These are phyloP conservation scores for Zychaea mexicana DNA, from an alignment of 371 early-diverging fungal species.

Conservation along the genomic window DNA sequence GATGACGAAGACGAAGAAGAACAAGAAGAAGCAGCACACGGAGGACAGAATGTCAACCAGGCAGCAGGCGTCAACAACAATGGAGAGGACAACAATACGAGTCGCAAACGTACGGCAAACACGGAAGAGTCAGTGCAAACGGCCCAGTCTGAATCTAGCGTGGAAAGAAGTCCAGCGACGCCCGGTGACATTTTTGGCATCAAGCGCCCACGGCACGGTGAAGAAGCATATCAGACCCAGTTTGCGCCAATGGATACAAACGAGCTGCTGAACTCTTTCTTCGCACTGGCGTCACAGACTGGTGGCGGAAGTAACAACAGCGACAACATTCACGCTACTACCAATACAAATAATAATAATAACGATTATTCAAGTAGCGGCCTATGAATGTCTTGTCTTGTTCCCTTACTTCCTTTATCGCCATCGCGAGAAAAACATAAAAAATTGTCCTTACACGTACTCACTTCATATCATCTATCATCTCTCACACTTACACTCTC, in stretches of 20 bases:
- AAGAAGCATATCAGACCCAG: neutral
- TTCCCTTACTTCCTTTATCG: too few relatives aligned
- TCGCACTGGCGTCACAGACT: neutral
- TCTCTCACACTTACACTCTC: too few relatives aligned
- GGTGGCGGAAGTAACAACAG: neutral
- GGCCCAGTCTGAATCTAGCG: neutral
- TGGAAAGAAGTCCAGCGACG: neutral
- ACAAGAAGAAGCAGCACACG: neutral
- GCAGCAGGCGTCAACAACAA: too few relatives aligned
- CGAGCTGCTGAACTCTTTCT: neutral
- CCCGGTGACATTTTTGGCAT: neutral
- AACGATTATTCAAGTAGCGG: too few relatives aligned
- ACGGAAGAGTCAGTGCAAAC: neutral
- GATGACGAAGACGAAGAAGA: slow-evolving; percentile 35
- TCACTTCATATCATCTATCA: too few relatives aligned
- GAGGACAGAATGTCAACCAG: too few relatives aligned
- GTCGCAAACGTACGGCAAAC: neutral
- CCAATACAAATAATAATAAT: too few relatives aligned
- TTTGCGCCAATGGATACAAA: neutral
- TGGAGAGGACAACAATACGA: neutral
- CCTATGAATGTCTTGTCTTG: too few relatives aligned
- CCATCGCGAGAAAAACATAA: too few relatives aligned
- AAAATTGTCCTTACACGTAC: too few relatives aligned
- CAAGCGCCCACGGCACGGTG: neutral
- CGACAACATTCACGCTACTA: too few relatives aligned